Evolutionary conservation across 306 rosid genomes (phyloP), one percentile per base, ranked within the genome.

Genomic region (Alnus rubra): DNA sequence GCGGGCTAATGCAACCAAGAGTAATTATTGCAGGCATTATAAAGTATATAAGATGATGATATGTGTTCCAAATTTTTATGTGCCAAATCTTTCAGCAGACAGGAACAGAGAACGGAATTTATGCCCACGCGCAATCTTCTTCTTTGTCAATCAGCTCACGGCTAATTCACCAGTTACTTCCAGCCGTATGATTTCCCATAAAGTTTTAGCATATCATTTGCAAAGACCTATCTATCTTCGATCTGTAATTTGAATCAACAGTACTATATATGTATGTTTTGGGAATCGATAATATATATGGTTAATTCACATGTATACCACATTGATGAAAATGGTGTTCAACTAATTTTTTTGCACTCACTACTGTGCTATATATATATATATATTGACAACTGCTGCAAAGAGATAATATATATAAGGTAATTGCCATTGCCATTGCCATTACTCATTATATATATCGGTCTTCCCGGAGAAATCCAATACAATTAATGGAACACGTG

Each of bases 1-100:
- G 98, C 96, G 94, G 94, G 91, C 90, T 88, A 90, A 42, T 88
- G 94, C 97, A 92, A 90, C 97, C 98, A 90, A 92, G 94, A 86
- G 85, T 91, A 89, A 95, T 95, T 78, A 95, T 95, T 90, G 90
- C 87, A 88, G 87, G 90, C 97, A 95, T 92, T 86, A 93, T 91
- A 92, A 92, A 92, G 93, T 87, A 94, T 91, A 88, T 82, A 85
- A 87, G 89, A 84, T 69, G 81, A 84, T 87, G 84, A 85, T 83
- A 86, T 74, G 82, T 76, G 73, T 81, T 85, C 76, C 78, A 72
- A 64, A 73, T 75, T 85, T 83, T 88, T 65, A 53, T 76, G 84
- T 67, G 79, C 82, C 79, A 81, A 76, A 85, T 84, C 84, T 84
- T 78, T 80, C 62, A 37, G 63, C 48, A 68, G 86, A 76, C 74